Percentiles rank a stretch among this genome's conserved stretches.
Conservation (phyloP, 495 filamentous ascomycete species). For the Lepraria neglecta region DNA sequence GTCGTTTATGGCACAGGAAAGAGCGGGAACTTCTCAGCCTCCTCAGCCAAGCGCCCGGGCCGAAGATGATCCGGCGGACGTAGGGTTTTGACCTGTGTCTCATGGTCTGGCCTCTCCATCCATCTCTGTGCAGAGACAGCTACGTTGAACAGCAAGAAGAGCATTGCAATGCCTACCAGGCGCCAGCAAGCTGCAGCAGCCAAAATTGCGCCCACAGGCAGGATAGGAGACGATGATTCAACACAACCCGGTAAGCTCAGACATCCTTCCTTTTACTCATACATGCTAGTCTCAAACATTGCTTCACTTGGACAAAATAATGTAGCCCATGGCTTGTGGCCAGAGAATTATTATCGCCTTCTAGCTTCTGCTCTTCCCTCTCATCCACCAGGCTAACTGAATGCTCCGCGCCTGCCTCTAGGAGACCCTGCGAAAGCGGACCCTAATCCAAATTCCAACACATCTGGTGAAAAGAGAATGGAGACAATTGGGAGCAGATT, state of each 20-base stretch:
- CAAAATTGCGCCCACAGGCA: neutral
- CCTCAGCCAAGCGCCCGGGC: neutral
- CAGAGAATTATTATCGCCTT: neutral
- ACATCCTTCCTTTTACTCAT: neutral
- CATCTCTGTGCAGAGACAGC: neutral
- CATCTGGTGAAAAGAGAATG: neutral
- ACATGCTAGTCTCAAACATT: neutral
- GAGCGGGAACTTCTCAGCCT: neutral
- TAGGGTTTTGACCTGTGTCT: slow-evolving; percentile 6
- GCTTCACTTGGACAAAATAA: neutral
- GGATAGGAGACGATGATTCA: neutral
- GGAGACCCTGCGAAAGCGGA: neutral
- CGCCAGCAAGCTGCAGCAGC: slow-evolving; percentile 3
- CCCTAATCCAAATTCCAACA: neutral
- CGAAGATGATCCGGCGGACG: neutral
- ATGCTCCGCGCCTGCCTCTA: neutral
- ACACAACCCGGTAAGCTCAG: neutral
- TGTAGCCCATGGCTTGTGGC: neutral
- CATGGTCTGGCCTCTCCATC: neutral
- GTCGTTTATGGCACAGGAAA: too few relatives aligned
- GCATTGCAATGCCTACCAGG: slow-evolving; percentile 8
- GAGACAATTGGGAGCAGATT: slow-evolving; percentile 21
- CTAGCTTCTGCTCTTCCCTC: neutral
- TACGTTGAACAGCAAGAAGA: neutral
- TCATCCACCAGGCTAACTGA: neutral